Percentiles rank a stretch among this genome's conserved stretches.
Conservation (phyloP, 371 early-diverging fungal species). For the Mortierella sp. region DNA sequence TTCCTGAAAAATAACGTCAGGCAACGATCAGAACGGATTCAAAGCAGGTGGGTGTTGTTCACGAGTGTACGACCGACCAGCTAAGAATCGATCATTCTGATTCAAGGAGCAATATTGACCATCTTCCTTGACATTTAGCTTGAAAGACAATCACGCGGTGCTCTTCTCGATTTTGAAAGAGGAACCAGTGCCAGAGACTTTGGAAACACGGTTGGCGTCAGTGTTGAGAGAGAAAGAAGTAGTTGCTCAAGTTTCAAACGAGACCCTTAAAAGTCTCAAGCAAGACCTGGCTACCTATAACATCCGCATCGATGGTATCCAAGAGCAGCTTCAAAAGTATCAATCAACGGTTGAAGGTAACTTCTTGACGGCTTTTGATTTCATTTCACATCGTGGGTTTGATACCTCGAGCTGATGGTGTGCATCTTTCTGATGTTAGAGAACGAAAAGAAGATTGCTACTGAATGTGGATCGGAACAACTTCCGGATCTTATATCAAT, state of each 20-base stretch:
- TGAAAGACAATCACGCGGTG: slow-evolving; percentile 4
- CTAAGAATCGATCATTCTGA: too few species aligned
- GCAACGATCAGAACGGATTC: slow-evolving; percentile 18
- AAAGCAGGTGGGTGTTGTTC: slow-evolving; percentile 16
- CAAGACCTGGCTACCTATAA: slow-evolving; percentile 18
- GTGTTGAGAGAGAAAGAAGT: slow-evolving; percentile 15
- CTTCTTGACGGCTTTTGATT: neutral
- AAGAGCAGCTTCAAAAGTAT: slow-evolving; percentile 19
- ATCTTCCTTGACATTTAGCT: slow-evolving; percentile 3
- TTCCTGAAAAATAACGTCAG: slow-evolving; percentile 19
- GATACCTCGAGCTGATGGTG: too few species aligned
- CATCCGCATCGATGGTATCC: slow-evolving; percentile 22
- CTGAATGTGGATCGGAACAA: slow-evolving; percentile 20
- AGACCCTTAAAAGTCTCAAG: slow-evolving; percentile 13
- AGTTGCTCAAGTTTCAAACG: neutral
- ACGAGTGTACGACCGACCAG: too few species aligned
- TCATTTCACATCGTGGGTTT: too few species aligned
- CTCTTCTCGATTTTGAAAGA: slow-evolving; percentile 11
- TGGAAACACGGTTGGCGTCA: slow-evolving; percentile 13
- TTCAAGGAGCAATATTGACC: too few species aligned
- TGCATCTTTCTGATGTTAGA: slow-evolving; percentile 13
- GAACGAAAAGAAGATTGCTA: slow-evolving; percentile 10
- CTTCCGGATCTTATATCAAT: slow-evolving; percentile 24
- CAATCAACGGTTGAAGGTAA: slow-evolving; percentile 23
- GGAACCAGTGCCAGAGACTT: slow-evolving; percentile 11